Evolutionary conservation across 2,329 filamentous ascomycete genomes (phyloP).

Genomic region (Neopestalotiopsis clavispora): DNA sequence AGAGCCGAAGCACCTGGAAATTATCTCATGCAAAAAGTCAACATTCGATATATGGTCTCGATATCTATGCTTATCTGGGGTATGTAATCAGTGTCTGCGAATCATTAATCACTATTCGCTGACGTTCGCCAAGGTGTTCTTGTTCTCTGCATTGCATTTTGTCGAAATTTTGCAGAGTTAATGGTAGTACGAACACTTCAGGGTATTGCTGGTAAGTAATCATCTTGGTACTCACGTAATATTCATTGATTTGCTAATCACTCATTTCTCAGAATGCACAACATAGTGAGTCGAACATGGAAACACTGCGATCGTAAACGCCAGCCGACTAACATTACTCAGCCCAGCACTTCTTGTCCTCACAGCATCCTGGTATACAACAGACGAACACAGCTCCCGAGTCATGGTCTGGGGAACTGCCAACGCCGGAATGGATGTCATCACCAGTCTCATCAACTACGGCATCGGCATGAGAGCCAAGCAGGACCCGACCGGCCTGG

Average conservation of each 20-base stretch:
- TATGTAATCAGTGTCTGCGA: not conserved
- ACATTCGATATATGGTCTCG: conserved; percentile 39
- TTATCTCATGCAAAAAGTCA: conserved; percentile 39
- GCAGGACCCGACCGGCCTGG: conserved; percentile 26
- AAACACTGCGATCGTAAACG: not conserved
- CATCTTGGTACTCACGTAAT: not conserved
- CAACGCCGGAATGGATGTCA: conserved; percentile 37
- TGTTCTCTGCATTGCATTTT: conserved; percentile 34
- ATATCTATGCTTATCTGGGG: conserved; percentile 40
- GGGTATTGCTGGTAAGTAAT: conserved; percentile 23
- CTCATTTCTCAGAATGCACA: not conserved
- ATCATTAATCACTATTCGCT: not conserved
- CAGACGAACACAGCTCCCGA: conserved; percentile 34
- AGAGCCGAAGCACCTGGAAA: conserved; percentile 32
- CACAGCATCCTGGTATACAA: conserved; percentile 38
- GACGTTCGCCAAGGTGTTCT: conserved; percentile 22
- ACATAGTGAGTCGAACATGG: not conserved
- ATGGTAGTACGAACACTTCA: conserved; percentile 35
- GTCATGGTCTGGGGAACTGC: conserved; percentile 39
- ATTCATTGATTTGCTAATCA: not conserved
- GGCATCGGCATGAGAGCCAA: conserved; percentile 29
- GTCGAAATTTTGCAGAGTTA: conserved; percentile 34
- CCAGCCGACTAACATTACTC: conserved; percentile 33
- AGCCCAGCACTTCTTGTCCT: conserved; percentile 36
- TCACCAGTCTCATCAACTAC: conserved; percentile 36